Conservation (phyloP, 2,329 filamentous ascomycete species). For the Aspergillus felis region DNA sequence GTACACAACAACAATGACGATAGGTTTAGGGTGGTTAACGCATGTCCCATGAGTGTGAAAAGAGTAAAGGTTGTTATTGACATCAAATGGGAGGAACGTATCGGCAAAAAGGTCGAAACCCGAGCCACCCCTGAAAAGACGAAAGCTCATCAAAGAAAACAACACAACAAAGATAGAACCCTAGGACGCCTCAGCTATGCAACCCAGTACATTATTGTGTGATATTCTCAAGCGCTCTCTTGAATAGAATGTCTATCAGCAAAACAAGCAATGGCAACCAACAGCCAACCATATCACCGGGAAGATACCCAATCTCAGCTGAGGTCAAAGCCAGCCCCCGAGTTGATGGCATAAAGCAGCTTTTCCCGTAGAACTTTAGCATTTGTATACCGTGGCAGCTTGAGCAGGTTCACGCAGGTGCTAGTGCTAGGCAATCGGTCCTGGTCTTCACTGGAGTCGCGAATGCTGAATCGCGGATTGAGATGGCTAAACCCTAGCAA, state of each 20-base stretch:
- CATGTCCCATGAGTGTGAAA: background rate
- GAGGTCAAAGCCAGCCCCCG: conserved; percentile 88
- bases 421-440: conserved; percentile 83
- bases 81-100: background rate
- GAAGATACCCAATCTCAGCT: conserved; percentile 20
- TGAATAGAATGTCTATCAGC: background rate
- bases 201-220: conserved; percentile 7
- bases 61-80: background rate
- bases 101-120: background rate
- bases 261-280: background rate
- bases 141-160: background rate
- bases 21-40: background rate
- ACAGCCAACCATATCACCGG: background rate
- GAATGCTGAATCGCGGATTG: conserved; percentile 81
- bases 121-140: background rate
- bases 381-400: conserved; percentile 76
- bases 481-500: conserved; percentile 84
- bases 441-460: conserved; percentile 75
- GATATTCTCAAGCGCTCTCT: background rate
- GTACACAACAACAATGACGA: background rate
- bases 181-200: conserved; percentile 30
- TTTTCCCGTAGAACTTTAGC: conserved; percentile 68
- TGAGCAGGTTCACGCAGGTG: conserved; percentile 92
- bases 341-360: conserved; percentile 82
- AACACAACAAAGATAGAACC: conserved; percentile 1